Percentiles rank a stretch among this genome's conserved stretches.
phyloP scores from a whole-genome alignment of 495 filamentous ascomycete species.

The Hypoxylon rickii region DNA sequence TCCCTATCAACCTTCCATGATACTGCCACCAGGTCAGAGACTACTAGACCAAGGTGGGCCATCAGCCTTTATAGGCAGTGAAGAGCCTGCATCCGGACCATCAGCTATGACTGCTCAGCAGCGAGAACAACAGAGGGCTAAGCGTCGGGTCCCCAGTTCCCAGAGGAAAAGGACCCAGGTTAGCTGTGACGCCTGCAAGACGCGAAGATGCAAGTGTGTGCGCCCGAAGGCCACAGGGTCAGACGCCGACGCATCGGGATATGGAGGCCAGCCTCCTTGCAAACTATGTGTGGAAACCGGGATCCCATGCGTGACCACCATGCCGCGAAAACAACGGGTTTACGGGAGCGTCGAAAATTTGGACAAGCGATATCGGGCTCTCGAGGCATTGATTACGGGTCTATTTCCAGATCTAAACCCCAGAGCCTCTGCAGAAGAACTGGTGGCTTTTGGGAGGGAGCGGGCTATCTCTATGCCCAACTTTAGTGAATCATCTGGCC shows the following conservation, averaged over 20 bases:
- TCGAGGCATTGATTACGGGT: conserved; percentile 52
- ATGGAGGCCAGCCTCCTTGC: conserved; percentile 34
- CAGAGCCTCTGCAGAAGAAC: conserved; percentile 38
- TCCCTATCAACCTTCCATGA: conserved; percentile 8
- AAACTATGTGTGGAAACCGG: conserved; percentile 46
- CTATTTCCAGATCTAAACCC: conserved; percentile 51
- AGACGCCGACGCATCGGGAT: conserved; percentile 22
- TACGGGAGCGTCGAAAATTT: conserved; percentile 58
- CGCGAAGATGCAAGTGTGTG: conserved; percentile 46
- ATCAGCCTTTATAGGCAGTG: conserved; percentile 26
- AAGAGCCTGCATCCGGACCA: neutral
- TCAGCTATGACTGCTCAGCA: conserved; percentile 2
- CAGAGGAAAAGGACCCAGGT: conserved; percentile 41
- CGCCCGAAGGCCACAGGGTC: conserved; percentile 24
- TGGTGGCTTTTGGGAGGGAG: conserved; percentile 39
- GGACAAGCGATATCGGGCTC: conserved; percentile 48
- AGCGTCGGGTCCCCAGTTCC: conserved; percentile 41
- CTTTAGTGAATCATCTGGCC: conserved; percentile 15
- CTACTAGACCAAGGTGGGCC: conserved; percentile 7
- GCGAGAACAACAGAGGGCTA: conserved; percentile 23
- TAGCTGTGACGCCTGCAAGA: conserved; percentile 46
- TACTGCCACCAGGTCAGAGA: neutral
- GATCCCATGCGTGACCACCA: conserved; percentile 50
- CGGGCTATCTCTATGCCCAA: conserved; percentile 42
- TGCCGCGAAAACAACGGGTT: conserved; percentile 53